Base-by-base conservation (phyloP, 1,284 basidiomycete genomes). In the Volvariella surrecta region DNA sequence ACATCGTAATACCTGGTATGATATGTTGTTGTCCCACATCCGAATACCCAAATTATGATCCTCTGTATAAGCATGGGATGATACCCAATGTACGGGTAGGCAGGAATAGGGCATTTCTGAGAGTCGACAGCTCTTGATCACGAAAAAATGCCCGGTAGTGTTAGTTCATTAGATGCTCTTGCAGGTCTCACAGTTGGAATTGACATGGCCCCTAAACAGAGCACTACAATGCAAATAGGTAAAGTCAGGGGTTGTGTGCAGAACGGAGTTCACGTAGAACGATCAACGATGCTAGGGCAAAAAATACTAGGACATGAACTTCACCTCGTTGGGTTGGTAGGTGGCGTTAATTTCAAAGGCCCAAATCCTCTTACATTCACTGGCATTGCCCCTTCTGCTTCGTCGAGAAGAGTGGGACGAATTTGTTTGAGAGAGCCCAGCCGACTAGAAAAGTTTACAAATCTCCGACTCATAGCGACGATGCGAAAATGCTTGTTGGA, bases 361-460 rank as follows among this genome's bases (percentile, higher is more conserved):
- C 16, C 37, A 30, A 9, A 22, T 31, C 70, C 79, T 53, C 54
- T 91, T 89, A 60, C n/a, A 94, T 94, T 82, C 89, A 91, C 54
- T 91, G 71, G 51, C 92, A 75, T 60, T 91, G 88, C 53, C 86
- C 76, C 69, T 91, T 90, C 66, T 93, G 90, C 64, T 92, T 91
- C 43, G 85, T 89, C 13, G 90, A 93, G 73, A 95, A 99, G 50
- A 99, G 76, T 95, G 11, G 93, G 79, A 41, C 92, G 86, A 53
- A 96, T 96, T 66, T 95, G 92, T 67, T 92, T 93, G 35, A 89
- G 89, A 4, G 88, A 86, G 42, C 87, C 84, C 44, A 91, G 68
- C 89, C 89, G 68, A 91, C 88, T 89, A 28, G 40, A 20, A 43
- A 6, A 61, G 50, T n/a, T 37, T 22, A 51, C 32, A 13, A 40